Percentiles rank a stretch among this genome's conserved stretches.
Conservation (phyloP, 371 early-diverging fungal species). For the Rhizopus delemar region DNA sequence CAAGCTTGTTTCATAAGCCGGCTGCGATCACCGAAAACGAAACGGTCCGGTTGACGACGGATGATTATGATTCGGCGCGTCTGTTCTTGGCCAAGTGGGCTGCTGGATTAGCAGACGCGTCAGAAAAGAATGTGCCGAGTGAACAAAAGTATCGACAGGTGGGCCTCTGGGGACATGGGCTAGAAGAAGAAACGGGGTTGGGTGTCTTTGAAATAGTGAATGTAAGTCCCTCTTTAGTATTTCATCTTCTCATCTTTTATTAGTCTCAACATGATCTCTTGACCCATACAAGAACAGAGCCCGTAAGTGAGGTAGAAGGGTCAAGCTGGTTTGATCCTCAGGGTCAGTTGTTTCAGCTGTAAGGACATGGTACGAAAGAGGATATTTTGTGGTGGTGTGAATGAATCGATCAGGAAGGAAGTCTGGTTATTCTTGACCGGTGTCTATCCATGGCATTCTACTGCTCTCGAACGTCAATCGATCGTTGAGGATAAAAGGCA, state of each 20-base stretch:
- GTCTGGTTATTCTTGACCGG: slow-evolving; percentile 89
- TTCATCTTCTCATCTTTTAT: neutral
- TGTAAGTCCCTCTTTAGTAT: slow-evolving; percentile 17
- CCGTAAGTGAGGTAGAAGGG: slow-evolving; percentile 78
- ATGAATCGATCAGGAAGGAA: slow-evolving; percentile 76
- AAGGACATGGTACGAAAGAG: slow-evolving; percentile 57
- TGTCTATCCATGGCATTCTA: slow-evolving; percentile 85
- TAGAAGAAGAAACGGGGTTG: slow-evolving; percentile 48
- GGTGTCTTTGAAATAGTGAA: slow-evolving; percentile 53
- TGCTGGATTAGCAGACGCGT: slow-evolving; percentile 56
- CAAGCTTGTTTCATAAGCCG: slow-evolving; percentile 75
- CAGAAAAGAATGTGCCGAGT: slow-evolving; percentile 30
- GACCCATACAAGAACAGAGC: slow-evolving; percentile 54
- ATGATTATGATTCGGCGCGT: slow-evolving; percentile 85
- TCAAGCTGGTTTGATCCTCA: slow-evolving; percentile 64
- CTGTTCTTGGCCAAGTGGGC: slow-evolving; percentile 89
- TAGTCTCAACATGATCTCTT: slow-evolving; percentile 46
- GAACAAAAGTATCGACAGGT: slow-evolving; percentile 43
- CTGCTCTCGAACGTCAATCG: slow-evolving; percentile 65
- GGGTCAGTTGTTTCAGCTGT: slow-evolving; percentile 62
- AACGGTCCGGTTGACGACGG: slow-evolving; percentile 51
- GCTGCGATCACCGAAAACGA: slow-evolving; percentile 36
- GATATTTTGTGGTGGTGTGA: slow-evolving; percentile 80
- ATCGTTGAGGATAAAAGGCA: slow-evolving; percentile 56
- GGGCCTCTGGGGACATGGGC: slow-evolving; percentile 51